Conservation (phyloP, 2,329 filamentous ascomycete genomes). For the Fusarium nodosum region DNA sequence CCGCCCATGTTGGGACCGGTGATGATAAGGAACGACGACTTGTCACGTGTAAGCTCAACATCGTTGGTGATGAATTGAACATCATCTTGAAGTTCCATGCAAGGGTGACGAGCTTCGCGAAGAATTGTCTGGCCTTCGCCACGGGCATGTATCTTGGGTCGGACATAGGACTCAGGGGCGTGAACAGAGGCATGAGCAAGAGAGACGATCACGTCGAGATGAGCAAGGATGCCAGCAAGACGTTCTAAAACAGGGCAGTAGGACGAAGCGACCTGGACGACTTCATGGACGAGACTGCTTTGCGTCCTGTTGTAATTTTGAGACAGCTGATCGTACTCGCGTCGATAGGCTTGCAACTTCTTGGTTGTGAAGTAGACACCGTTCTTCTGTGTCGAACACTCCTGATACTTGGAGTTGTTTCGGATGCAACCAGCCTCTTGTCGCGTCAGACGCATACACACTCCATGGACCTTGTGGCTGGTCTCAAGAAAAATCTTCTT, state of each 20-base stretch:
- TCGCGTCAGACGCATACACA: constrained; percentile 94
- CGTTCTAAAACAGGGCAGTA: constrained; percentile 94
- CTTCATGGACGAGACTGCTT: constrained; percentile 89
- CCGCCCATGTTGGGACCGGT: constrained; percentile 99
- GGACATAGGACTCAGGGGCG: constrained; percentile 90
- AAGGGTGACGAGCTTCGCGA: constrained; percentile 95
- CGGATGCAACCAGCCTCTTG: constrained; percentile 93
- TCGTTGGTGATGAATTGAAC: constrained; percentile 99
- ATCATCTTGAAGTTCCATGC: constrained; percentile 98
- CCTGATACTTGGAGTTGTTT: constrained; percentile 89
- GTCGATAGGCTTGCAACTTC: constrained; percentile 80
- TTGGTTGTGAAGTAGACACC: constrained; percentile 97
- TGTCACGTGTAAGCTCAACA: constrained; percentile 81
- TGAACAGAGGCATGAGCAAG: constrained; percentile 95
- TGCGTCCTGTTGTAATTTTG: constrained; percentile 97
- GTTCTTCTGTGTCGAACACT: constrained; percentile 98
- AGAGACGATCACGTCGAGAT: constrained; percentile 94
- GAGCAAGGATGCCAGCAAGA: constrained; percentile 87
- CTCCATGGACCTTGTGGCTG: constrained; percentile 94
- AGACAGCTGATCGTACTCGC: constrained; percentile 94
- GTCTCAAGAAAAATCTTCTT: constrained; percentile 97
- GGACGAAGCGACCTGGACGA: constrained; percentile 91
- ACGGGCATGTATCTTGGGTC: constrained; percentile 89
- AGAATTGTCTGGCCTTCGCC: constrained; percentile 90
- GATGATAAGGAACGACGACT: constrained; percentile 94